These are phyloP conservation scores for Colletotrichum camelliae DNA, from an alignment of 2,329 filamentous ascomycete genomes.

Conservation along the genomic window DNA sequence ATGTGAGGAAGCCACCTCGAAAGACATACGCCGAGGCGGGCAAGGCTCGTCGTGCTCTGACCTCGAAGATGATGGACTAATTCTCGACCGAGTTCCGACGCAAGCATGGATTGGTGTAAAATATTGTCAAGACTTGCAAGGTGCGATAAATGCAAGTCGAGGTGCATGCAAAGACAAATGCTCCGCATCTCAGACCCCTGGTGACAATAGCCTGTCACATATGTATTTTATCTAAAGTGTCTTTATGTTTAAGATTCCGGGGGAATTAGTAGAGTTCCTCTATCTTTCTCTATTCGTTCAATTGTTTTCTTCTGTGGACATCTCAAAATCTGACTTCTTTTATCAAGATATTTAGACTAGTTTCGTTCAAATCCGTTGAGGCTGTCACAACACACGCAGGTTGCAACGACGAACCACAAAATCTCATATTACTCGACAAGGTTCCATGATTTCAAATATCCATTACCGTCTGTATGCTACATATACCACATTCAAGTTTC, in stretches of 20 bases:
- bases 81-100: not conserved
- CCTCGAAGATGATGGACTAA: not conserved
- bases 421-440: not conserved
- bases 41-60: not conserved
- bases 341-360: not conserved
- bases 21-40: not conserved
- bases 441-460: not conserved
- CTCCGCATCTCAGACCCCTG: not conserved
- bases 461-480: not conserved
- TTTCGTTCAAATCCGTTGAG: not conserved
- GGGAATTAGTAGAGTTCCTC: not conserved
- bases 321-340: not conserved
- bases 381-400: not conserved
- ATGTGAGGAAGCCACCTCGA: no score
- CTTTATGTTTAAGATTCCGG: fast-evolving
- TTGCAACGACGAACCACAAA: not conserved
- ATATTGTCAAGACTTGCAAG: not conserved
- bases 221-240: not conserved
- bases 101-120: not conserved
- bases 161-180: not conserved
- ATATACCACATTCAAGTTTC: not conserved
- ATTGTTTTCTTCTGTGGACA: not conserved
- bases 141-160: not conserved
- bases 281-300: not conserved
- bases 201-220: not conserved